phyloP scores from a whole-genome alignment of 2,329 filamentous ascomycete genomes.

The Fusarium camptoceras region DNA sequence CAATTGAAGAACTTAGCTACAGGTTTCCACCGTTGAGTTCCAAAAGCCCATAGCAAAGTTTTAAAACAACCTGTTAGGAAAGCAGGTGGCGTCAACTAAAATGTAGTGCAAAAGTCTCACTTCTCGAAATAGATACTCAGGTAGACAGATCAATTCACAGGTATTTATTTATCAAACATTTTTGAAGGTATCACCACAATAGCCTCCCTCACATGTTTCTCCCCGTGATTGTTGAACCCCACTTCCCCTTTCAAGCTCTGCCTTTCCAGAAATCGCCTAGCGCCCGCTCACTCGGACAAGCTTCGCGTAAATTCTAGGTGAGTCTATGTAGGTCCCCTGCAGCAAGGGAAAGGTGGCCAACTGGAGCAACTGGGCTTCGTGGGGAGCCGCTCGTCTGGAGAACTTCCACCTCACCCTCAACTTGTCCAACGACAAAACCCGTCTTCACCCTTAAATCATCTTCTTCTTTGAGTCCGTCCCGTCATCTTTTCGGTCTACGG shows the following conservation, averaged over 20 bases:
- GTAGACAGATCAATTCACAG: not conserved
- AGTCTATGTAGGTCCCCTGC: slow-evolving; percentile 40
- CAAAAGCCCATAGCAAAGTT: not conserved
- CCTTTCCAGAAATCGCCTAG: slow-evolving; percentile 26
- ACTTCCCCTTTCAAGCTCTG: slow-evolving; percentile 30
- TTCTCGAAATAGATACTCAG: not conserved
- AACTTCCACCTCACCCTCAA: slow-evolving; percentile 59
- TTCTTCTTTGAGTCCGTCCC: slow-evolving; percentile 41
- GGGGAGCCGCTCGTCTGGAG: slow-evolving; percentile 48
- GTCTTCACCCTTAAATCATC: slow-evolving; percentile 44
- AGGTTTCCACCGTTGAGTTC: not conserved
- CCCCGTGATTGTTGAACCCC: slow-evolving; percentile 40
- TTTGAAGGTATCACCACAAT: slow-evolving; percentile 5
- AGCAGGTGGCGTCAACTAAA: not conserved
- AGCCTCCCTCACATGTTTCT: slow-evolving; percentile 36
- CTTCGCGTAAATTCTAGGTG: slow-evolving; percentile 48
- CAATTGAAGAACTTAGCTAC: not conserved
- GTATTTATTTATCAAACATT: not conserved
- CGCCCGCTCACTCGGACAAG: slow-evolving; percentile 41
- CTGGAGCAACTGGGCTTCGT: slow-evolving; percentile 40
- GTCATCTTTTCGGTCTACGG: slow-evolving; percentile 42
- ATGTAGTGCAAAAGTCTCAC: not conserved
- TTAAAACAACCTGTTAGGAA: not conserved
- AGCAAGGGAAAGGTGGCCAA: slow-evolving; percentile 40
- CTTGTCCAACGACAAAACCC: slow-evolving; percentile 43